A percentile compares a stretch with the other conserved stretches of the same genome.
Evolutionary conservation across 345 rosid genomes (phyloP).

Genomic region (Gossypium thurberi): DNA sequence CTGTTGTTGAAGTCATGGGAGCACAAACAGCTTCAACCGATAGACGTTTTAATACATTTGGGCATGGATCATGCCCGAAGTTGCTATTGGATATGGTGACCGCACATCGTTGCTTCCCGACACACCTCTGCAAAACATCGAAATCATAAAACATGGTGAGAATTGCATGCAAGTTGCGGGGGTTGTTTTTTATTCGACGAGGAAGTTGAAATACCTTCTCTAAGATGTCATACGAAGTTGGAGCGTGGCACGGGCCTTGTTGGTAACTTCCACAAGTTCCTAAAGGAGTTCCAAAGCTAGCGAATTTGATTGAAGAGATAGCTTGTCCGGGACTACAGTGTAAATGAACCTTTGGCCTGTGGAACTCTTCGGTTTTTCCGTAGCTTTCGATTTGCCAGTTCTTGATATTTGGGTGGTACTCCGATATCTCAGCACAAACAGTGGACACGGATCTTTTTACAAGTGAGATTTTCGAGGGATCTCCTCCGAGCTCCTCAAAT

Average conservation of each 20-base stretch:
- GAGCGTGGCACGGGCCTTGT: constrained; percentile 90
- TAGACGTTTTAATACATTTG: constrained; percentile 15
- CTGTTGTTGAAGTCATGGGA: constrained; percentile 14
- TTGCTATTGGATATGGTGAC: constrained; percentile 21
- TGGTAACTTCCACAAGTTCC: constrained; percentile 94
- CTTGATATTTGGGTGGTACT: constrained; percentile 86
- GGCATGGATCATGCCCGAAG: constrained; percentile 19
- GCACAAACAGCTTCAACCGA: constrained; percentile 16
- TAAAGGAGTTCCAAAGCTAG: constrained; percentile 93
- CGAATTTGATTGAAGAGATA: constrained; percentile 79
- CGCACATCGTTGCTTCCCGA: constrained; percentile 38
- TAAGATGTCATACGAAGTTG: constrained; percentile 60
- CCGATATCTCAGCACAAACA: constrained; percentile 84
- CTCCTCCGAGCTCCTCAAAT: constrained; percentile 94
- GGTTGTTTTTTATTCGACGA: background rate
- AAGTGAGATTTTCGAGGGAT: constrained; percentile 70
- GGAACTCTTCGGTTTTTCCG: constrained; percentile 78
- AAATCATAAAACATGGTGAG: constrained; percentile 14
- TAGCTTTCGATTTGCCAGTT: constrained; percentile 98
- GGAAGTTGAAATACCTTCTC: constrained; percentile 52
- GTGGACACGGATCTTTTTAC: constrained; percentile 73
- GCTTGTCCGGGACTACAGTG: constrained; percentile 71
- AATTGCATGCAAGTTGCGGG: background rate
- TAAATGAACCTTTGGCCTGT: constrained; percentile 83
- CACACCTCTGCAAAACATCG: constrained; percentile 52